phyloP scores from a whole-genome alignment of 306 rosid species.

The Glycine tomentella region DNA sequence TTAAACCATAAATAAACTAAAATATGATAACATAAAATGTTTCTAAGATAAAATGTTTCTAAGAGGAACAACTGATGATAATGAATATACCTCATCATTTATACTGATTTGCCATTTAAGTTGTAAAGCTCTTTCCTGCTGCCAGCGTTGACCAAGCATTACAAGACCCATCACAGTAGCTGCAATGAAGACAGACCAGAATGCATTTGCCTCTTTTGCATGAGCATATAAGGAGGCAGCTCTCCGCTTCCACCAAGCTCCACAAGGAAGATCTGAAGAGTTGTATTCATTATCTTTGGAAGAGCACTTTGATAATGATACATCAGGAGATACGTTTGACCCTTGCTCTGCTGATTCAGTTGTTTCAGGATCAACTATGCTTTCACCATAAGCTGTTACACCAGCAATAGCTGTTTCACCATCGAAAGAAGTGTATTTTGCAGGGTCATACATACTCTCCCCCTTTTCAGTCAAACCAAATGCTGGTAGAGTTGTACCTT shows the following conservation, averaged over 20 bases:
- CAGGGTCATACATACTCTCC: conserved; percentile 60
- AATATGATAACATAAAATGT: no score
- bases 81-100: conserved; percentile 58
- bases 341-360: conserved; percentile 59
- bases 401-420: conserved; percentile 57
- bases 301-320: conserved; percentile 54
- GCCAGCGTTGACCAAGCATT: conserved; percentile 93
- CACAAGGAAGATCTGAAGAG: conserved; percentile 72
- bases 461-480: conserved; percentile 64
- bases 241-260: conserved; percentile 98
- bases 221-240: conserved; percentile 87
- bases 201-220: conserved; percentile 86
- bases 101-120: conserved; percentile 74
- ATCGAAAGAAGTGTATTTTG: conserved; percentile 61
- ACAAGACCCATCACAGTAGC: conserved; percentile 88
- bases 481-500: conserved; percentile 63
- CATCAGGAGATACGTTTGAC: conserved; percentile 54
- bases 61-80: conserved; percentile 1
- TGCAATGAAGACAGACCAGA: conserved; percentile 90
- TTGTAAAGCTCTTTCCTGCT: conserved; percentile 79
- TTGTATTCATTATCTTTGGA: conserved; percentile 52
- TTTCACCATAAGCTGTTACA: conserved; percentile 59
- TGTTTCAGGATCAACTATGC: conserved; percentile 51
- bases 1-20: conserved; percentile 12
- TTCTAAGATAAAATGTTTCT: no score